Base-by-base conservation (phyloP, 306 rosid species). In the Trifolium subterraneum region DNA sequence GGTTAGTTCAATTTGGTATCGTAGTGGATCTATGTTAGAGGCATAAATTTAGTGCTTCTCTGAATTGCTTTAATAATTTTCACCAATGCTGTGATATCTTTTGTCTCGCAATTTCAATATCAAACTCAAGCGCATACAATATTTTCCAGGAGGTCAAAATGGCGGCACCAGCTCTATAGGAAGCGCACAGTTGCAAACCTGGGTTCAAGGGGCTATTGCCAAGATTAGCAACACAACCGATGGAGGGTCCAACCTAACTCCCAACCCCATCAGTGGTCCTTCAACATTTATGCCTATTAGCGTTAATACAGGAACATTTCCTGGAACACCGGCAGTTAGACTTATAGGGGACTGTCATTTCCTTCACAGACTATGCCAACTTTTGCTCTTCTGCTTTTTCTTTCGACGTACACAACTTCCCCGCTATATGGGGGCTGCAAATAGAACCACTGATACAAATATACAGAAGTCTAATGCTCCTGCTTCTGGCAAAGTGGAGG, bases 311-410 rank as follows among this genome's bases (percentile, higher is more conserved):
- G 99, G 99, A 86, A 94, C 99, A 27, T 94, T 94, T 80, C 99
- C 99, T 31, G 99, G 99, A 77, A 94, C 99, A 77, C 99, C 99
- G 36, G 99, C 99, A 7, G 99, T 94, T 64, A 87, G 99, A 86
- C 96, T 94, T 70, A 90, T 94, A 63, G 99, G 99, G 77, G 99
- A 94, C 79, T 92, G 99, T 64, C 98, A 94, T 82, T 94, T 94
- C 88, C 93, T 94, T 71, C 99, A 94, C 75, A 82, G 99, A 71
- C 83, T 94, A 38, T 94, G 99, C 86, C 99, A 94, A 82, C 95
- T 94, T 74, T 79, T 94, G 85, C 96, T 94, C 59, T 94, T 94
- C 82, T 94, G 99, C 82, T 94, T 90, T 82, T 94, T 94, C 98
- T 94, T 94, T 80, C 90, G 98, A 29, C 86, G 99, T 68, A 73